Evolutionary conservation across 2,329 filamentous ascomycete species (phyloP).

Genomic region (Ilyonectria sp.): DNA sequence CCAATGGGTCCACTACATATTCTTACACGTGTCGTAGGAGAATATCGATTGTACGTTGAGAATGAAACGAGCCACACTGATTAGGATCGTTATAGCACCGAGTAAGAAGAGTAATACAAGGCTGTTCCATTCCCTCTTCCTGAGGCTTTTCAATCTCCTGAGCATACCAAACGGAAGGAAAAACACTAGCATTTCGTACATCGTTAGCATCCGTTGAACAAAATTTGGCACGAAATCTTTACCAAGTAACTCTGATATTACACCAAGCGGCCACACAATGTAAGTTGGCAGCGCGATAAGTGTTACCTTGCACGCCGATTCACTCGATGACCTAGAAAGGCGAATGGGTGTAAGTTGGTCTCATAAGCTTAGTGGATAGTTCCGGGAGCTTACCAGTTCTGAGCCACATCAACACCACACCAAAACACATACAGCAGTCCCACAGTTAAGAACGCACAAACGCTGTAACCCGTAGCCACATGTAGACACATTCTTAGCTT

Average conservation of each 20-base stretch:
- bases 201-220: background rate
- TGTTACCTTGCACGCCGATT: background rate
- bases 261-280: background rate
- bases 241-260: slow-evolving; percentile 2
- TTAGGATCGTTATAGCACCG: background rate
- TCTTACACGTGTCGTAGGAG: background rate
- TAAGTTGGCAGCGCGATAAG: background rate
- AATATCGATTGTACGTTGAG: background rate
- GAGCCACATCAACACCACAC: slow-evolving; percentile 1
- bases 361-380: background rate
- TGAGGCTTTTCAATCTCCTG: background rate
- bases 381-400: slow-evolving; percentile 1
- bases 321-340: background rate
- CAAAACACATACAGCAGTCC: background rate
- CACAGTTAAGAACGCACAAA: background rate
- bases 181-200: background rate
- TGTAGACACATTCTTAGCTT: background rate
- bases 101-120: background rate
- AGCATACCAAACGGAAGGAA: slow-evolving; percentile 8
- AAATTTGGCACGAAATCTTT: no score
- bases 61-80: background rate
- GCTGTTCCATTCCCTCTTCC: background rate
- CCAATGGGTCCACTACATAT: no score
- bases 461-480: background rate
- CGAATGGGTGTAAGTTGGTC: no score